These are phyloP conservation scores for Calonectria montana DNA, from an alignment of 2,329 filamentous ascomycete genomes.

Conservation along the genomic window DNA sequence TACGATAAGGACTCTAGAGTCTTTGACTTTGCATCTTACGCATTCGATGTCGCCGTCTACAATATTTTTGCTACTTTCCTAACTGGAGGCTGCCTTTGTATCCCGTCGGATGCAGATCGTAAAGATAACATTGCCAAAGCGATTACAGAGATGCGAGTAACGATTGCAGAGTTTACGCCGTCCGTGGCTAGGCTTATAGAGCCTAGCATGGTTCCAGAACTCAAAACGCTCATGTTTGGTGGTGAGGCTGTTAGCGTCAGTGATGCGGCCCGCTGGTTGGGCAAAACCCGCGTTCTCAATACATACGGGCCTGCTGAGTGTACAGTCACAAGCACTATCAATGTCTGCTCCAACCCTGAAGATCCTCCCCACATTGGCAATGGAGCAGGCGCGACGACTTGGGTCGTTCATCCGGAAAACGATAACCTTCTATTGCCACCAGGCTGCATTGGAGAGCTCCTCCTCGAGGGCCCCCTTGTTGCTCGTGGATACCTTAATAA, in stretches of 20 bases:
- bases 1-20: not conserved
- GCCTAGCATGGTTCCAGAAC: not conserved
- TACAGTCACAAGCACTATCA: not conserved
- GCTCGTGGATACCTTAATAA: slow-evolving; percentile 2
- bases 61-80: not conserved
- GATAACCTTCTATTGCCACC: slow-evolving; percentile 7
- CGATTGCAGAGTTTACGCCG: not conserved
- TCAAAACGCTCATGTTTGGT: not conserved
- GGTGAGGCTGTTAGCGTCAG: not conserved
- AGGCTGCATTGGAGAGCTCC: slow-evolving; percentile 15
- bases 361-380: slow-evolving; percentile 2
- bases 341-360: not conserved
- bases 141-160: not conserved
- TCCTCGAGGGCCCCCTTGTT: slow-evolving; percentile 13
- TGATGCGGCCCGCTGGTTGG: slow-evolving; percentile 25
- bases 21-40: not conserved
- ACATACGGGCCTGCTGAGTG: slow-evolving; percentile 34
- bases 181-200: not conserved
- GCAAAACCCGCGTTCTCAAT: slow-evolving; percentile 17
- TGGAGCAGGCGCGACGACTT: slow-evolving; percentile 2
- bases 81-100: slow-evolving; percentile 26
- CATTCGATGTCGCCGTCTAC: not conserved
- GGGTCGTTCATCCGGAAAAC: slow-evolving; percentile 17
- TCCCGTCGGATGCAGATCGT: slow-evolving; percentile 12
- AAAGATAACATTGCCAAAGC: not conserved